Percentiles rank a stretch among this genome's conserved stretches.
phyloP scores from a whole-genome alignment of 2,329 filamentous ascomycete genomes.

The Pochonia chlamydosporia region DNA sequence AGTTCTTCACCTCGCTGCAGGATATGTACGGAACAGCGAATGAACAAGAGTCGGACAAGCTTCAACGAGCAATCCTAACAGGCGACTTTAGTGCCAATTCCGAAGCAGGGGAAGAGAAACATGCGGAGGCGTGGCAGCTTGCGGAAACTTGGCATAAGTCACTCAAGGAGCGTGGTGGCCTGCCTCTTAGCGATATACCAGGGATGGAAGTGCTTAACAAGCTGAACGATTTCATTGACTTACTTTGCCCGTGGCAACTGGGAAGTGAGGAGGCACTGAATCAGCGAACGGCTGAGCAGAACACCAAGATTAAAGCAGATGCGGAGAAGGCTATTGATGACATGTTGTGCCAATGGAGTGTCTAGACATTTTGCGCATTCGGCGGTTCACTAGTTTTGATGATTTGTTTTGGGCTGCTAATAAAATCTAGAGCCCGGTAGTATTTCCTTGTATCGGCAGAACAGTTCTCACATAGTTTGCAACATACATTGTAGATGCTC shows the following conservation, averaged over 20 bases:
- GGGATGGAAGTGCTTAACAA: background rate
- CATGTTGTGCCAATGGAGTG: background rate
- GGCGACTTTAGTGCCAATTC: background rate
- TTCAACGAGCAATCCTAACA: slow-evolving; percentile 5
- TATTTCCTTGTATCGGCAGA: no score
- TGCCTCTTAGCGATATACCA: background rate
- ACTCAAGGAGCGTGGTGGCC: background rate
- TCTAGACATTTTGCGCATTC: no score
- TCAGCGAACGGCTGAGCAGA: background rate
- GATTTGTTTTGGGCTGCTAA: no score
- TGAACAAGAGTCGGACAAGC: background rate
- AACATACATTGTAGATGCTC: no score
- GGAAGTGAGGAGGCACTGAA: background rate
- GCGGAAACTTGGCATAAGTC: background rate
- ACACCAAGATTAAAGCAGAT: background rate
- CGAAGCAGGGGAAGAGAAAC: background rate
- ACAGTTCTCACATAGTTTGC: no score
- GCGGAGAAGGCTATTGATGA: background rate
- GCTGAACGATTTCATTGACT: background rate
- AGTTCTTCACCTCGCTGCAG: background rate
- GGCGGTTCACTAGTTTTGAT: no score
- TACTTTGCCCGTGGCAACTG: background rate
- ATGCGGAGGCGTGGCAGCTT: background rate
- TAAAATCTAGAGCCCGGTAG: no score
- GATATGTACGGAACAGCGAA: slow-evolving; percentile 1